Conservation (phyloP, 768 basidiomycete genomes). For the Boletellus ananiceps region DNA sequence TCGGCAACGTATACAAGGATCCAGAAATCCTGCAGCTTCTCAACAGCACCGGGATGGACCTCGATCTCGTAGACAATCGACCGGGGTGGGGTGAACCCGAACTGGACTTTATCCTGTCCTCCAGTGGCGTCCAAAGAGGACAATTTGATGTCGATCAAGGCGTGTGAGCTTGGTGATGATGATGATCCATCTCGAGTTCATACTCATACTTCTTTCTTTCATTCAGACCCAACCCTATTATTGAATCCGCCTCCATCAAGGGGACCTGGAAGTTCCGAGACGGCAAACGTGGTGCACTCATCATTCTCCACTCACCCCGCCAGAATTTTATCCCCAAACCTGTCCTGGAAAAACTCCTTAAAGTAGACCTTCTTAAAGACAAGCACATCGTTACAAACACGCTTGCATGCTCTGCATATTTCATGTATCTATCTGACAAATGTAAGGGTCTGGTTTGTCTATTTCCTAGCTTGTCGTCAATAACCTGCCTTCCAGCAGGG, state of each 20-base stretch:
- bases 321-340: slow-evolving; percentile 10
- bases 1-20: slow-evolving; percentile 27
- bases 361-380: slow-evolving; percentile 11
- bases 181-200: background rate
- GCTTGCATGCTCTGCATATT: slow-evolving; percentile 25
- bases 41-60: background rate
- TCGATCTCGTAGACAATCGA: slow-evolving; percentile 3
- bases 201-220: too few relatives aligned
- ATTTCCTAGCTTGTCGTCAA: background rate
- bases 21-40: slow-evolving; percentile 4
- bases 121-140: slow-evolving; percentile 13
- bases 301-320: slow-evolving; percentile 25
- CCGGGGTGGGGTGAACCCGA: slow-evolving; percentile 8
- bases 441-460: background rate
- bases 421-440: slow-evolving; percentile 22
- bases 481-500: slow-evolving; percentile 2
- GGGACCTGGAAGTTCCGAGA: slow-evolving; percentile 28
- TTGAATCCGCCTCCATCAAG: slow-evolving; percentile 23
- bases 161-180: background rate
- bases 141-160: slow-evolving; percentile 8
- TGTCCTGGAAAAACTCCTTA: background rate
- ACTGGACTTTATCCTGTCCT: slow-evolving; percentile 12
- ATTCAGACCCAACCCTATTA: slow-evolving; percentile 2
- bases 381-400: slow-evolving; percentile 23
- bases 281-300: slow-evolving; percentile 23